phyloP scores from a whole-genome alignment of 2,329 filamentous ascomycete genomes.

The Aspergillus fumigatus region DNA sequence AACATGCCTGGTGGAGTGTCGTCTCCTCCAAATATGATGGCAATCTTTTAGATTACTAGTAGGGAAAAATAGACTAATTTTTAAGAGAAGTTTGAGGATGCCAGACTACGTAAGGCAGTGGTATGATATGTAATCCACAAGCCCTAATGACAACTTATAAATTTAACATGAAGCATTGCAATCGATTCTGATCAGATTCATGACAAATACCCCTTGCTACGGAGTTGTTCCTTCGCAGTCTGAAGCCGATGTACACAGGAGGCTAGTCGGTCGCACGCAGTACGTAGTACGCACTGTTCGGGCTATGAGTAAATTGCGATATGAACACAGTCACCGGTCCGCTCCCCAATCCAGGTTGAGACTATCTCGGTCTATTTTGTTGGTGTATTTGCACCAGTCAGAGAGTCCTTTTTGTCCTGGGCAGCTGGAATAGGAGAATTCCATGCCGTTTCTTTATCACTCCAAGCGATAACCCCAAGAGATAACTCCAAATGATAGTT shows the following conservation, averaged over 20 bases:
- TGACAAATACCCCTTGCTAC: not conserved
- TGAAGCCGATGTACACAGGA: not conserved
- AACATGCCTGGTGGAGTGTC: slow-evolving; percentile 47
- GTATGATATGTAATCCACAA: no score
- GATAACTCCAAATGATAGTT: no score
- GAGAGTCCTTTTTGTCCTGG: no score
- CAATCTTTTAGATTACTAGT: slow-evolving; percentile 36
- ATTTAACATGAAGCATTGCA: not conserved
- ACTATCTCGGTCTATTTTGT: not conserved
- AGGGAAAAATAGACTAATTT: not conserved
- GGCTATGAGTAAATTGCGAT: not conserved
- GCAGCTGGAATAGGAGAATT: not conserved
- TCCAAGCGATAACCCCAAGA: no score
- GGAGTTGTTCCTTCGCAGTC: not conserved
- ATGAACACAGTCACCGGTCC: not conserved
- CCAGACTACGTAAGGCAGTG: not conserved
- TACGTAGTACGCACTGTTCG: not conserved
- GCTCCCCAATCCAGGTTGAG: not conserved
- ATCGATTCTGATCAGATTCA: not conserved
- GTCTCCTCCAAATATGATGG: slow-evolving; percentile 43
- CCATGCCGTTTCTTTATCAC: not conserved
- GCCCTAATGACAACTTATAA: not conserved
- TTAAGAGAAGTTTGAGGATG: not conserved
- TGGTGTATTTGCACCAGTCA: not conserved
- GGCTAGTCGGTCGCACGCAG: not conserved